Conservation (phyloP, 495 filamentous ascomycete genomes). For the Annulohypoxylon maeteangense region DNA sequence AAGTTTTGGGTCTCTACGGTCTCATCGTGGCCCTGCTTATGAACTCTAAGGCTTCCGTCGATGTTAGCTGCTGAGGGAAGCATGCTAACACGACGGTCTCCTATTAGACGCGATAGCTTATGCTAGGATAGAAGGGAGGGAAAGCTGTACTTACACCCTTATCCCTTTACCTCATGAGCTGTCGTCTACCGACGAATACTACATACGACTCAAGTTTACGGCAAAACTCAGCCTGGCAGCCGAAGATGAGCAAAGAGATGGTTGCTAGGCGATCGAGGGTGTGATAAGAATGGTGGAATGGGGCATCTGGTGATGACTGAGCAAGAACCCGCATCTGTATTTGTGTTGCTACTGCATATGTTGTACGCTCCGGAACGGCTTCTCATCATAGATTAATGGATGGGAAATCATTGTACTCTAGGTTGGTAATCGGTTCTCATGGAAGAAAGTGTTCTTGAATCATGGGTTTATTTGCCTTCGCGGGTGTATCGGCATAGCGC, state of each 20-base stretch:
- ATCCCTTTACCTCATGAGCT: conserved; percentile 21
- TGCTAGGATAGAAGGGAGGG: conserved; percentile 29
- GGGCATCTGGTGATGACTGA: conserved; percentile 56
- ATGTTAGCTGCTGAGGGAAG: conserved; percentile 54
- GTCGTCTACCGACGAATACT: conserved; percentile 20
- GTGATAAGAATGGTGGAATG: conserved; percentile 44
- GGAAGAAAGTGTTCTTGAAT: conserved; percentile 34
- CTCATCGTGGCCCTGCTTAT: conserved; percentile 98
- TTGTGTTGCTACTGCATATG: conserved; percentile 50
- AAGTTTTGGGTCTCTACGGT: conserved; percentile 99
- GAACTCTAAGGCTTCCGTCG: conserved; percentile 83
- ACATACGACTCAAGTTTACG: conserved; percentile 24
- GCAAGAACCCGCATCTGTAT: conserved; percentile 54
- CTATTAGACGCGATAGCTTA: conserved; percentile 22
- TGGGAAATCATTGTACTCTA: conserved; percentile 57
- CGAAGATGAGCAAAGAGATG: conserved; percentile 42
- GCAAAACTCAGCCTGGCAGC: conserved; percentile 41
- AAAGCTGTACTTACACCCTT: conserved; percentile 38
- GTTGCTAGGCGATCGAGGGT: conserved; percentile 38
- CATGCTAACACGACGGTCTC: background rate
- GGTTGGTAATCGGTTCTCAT: conserved; percentile 50
- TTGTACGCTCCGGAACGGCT: conserved; percentile 48
- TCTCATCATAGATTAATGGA: conserved; percentile 57
- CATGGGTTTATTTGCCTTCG: conserved; percentile 14
- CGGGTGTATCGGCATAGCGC: background rate